A percentile compares a stretch with the other conserved stretches of the same genome.
Evolutionary conservation across 371 early-diverging fungal species (phyloP).

Genomic region (Apophysomyces elegans): DNA sequence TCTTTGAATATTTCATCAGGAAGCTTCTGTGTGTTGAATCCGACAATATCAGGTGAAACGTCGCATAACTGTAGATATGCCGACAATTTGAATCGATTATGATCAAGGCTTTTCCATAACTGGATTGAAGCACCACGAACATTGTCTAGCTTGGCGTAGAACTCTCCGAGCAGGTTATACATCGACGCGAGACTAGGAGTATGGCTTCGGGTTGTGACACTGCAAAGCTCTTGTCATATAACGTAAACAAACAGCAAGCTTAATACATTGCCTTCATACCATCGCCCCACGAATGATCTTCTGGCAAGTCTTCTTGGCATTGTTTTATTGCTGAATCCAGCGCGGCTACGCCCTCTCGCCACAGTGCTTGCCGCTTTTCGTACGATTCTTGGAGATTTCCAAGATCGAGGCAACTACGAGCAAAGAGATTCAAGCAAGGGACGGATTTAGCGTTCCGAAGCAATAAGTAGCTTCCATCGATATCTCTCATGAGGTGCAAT

Average conservation of each 20-base stretch:
- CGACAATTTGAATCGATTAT: slow-evolving; percentile 42
- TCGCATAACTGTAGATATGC: slow-evolving; percentile 44
- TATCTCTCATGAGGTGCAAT: slow-evolving; percentile 38
- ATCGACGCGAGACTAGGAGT: slow-evolving; percentile 39
- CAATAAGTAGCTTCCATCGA: slow-evolving; percentile 38
- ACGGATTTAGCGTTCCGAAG: slow-evolving; percentile 28
- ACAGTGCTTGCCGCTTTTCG: slow-evolving; percentile 41
- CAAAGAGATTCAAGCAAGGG: slow-evolving; percentile 46
- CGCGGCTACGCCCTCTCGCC: slow-evolving; percentile 52
- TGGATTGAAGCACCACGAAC: slow-evolving; percentile 31
- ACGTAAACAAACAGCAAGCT: not conserved
- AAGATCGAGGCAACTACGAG: slow-evolving; percentile 46
- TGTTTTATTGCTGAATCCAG: slow-evolving; percentile 30
- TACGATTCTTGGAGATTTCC: slow-evolving; percentile 48
- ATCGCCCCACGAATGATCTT: slow-evolving; percentile 41
- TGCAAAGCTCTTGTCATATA: slow-evolving; percentile 38
- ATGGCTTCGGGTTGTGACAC: slow-evolving; percentile 32
- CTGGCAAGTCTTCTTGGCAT: slow-evolving; percentile 13
- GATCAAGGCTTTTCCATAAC: slow-evolving; percentile 25
- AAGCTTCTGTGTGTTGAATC: slow-evolving; percentile 19
- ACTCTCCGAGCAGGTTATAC: slow-evolving; percentile 40
- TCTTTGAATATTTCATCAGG: slow-evolving; percentile 34
- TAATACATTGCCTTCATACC: slow-evolving; percentile 32
- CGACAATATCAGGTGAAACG: slow-evolving; percentile 39
- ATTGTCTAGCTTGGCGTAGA: slow-evolving; percentile 39